phyloP scores from a whole-genome alignment of 2,329 filamentous ascomycete genomes.

The Trichoderma hamatum region DNA sequence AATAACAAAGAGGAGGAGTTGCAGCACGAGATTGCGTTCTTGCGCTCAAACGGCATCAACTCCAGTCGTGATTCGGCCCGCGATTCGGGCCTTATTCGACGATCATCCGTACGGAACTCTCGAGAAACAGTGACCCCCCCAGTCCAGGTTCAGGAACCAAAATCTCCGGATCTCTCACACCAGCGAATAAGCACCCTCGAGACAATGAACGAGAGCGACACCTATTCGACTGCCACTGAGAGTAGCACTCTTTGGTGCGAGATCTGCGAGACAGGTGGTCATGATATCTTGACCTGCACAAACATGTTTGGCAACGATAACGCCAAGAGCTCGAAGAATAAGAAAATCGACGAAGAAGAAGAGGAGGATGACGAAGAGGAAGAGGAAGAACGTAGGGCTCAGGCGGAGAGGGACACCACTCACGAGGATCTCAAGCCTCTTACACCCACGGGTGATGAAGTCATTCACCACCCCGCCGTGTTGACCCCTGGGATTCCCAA shows the following conservation, averaged over 20 bases:
- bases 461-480: conserved; percentile 57
- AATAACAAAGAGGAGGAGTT: conserved; percentile 78
- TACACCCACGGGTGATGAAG: conserved; percentile 44
- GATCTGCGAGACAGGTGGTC: conserved; percentile 88
- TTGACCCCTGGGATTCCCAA: conserved; percentile 56
- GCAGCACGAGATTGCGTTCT: conserved; percentile 74
- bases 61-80: conserved; percentile 44
- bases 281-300: conserved; percentile 92
- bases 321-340: conserved; percentile 36
- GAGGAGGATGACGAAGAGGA: conserved; percentile 36
- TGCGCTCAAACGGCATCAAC: conserved; percentile 51
- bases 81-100: conserved; percentile 48
- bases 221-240: conserved; percentile 71
- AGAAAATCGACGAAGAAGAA: background rate
- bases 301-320: conserved; percentile 73
- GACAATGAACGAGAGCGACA: conserved; percentile 71
- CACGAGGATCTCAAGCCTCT: conserved; percentile 46
- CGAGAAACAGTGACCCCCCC: conserved; percentile 65
- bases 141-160: conserved; percentile 53
- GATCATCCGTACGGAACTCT: conserved; percentile 66
- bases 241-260: conserved; percentile 84
- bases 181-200: conserved; percentile 62
- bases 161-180: conserved; percentile 51
- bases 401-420: conserved; percentile 41
- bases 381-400: conserved; percentile 32